Evolutionary conservation across 768 basidiomycete species (phyloP).

Genomic region (Pulveroboletus sp.): DNA sequence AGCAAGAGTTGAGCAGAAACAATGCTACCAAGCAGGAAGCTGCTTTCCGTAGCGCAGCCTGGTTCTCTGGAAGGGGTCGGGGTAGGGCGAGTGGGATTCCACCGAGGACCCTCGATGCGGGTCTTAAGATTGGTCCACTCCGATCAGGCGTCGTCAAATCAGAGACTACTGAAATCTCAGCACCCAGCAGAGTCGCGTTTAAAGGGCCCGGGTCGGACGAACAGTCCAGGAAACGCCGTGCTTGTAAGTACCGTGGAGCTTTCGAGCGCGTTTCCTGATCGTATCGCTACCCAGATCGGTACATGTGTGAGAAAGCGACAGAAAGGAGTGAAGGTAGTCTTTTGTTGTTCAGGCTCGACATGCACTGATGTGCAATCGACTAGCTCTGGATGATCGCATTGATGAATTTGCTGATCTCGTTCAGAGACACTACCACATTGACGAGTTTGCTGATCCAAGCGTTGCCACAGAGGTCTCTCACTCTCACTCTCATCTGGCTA

Average conservation of each 20-base stretch:
- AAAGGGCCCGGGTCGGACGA: conserved; percentile 30
- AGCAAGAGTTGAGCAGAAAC: conserved; percentile 35
- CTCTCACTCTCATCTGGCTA: neutral
- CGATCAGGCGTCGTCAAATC: conserved; percentile 15
- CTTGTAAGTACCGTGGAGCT: conserved; percentile 42
- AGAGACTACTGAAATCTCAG: conserved; percentile 17
- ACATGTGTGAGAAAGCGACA: conserved; percentile 91
- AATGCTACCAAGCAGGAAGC: conserved; percentile 32
- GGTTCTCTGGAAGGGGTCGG: conserved; percentile 11
- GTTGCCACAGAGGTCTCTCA: conserved; percentile 48
- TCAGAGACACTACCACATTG: conserved; percentile 61
- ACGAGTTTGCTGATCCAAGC: conserved; percentile 79
- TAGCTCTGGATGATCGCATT: conserved; percentile 84
- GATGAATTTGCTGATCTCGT: conserved; percentile 81
- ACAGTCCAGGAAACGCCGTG: conserved; percentile 40
- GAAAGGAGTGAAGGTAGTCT: conserved; percentile 75
- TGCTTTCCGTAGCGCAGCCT: conserved; percentile 23
- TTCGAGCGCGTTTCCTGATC: neutral
- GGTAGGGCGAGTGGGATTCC: conserved; percentile 1
- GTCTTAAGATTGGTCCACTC: conserved; percentile 15
- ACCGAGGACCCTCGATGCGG: conserved; percentile 6
- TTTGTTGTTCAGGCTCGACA: conserved; percentile 1
- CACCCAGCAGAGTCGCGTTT: conserved; percentile 30
- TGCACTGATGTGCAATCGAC: neutral
- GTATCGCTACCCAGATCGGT: conserved; percentile 54